Base-by-base conservation (phyloP, 2,329 filamentous ascomycete species). In the Plenodomus lindquistii region DNA sequence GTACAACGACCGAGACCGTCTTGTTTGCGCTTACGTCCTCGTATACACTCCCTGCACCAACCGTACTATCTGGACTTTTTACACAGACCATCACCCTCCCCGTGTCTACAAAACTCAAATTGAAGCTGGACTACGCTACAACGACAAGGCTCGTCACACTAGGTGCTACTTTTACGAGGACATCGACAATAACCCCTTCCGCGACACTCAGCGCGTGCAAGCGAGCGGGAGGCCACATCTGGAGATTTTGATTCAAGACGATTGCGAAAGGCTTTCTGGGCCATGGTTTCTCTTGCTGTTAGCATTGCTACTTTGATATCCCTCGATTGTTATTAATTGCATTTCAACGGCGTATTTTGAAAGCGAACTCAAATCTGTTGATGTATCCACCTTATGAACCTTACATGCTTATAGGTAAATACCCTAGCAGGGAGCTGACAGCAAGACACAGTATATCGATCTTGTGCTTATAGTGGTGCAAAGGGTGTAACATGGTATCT, bases 101-200 rank as follows among this genome's bases (percentile, higher is more conserved):
- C 5, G 70, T 70, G 2, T 62, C 63, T 0, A 73, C 70, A 0
- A 71, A 70, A 49, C 72, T 71, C 3, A 54, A 58, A 6, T 40
- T 69, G 29, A 54, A 49, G 3, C 64, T 66, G 37, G 64, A 55
- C 8, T 69, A 55, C 17, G 47, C 59, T 7, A 62, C 56, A 1
- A 66, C 61, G 1, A 73, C 70, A 2, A 66, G 60, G 37, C 69
- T 70, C 2, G 62, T 71, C 13, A 73, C 70, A 0, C 59, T 71
- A 36, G 61, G 59, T 5, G 63, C 65, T n/a, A 71, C 67, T 13
- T 67, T 61, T 37, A 73, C 71, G 1, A 62, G 54, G 29, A 64
- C 59, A 2, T 69, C 60, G 1, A 75, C 69, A 0, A 56, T 70
- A 16, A 74, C 69, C 16, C 73, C 72, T 17, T 62, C 60, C 27